These are phyloP conservation scores for Wickerhamiella allomyrinae DNA, from an alignment of 805 yeast species.

Conservation along the genomic window DNA sequence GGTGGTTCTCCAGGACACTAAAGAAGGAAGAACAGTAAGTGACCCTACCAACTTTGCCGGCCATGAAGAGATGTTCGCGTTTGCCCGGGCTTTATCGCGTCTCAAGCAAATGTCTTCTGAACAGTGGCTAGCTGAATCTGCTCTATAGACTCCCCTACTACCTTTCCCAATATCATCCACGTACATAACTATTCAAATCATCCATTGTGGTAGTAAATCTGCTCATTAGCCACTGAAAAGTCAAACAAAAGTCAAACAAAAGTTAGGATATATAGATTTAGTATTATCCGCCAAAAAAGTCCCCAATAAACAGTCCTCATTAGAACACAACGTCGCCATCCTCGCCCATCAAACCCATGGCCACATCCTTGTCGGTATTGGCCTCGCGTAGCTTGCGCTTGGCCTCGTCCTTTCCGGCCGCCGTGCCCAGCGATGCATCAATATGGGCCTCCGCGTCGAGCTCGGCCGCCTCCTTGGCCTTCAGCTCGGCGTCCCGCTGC, in stretches of 20 bases:
- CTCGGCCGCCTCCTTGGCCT: constrained; percentile 9
- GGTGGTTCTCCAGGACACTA: constrained; percentile 31
- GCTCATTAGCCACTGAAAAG: too few species aligned
- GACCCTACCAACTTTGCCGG: constrained; percentile 42
- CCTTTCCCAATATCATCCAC: too few species aligned
- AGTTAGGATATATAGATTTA: too few species aligned
- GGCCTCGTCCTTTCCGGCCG: constrained; percentile 1
- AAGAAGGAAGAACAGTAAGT: constrained; percentile 36
- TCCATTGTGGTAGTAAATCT: too few species aligned
- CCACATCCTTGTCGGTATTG: not conserved
- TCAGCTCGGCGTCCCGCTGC: constrained; percentile 41
- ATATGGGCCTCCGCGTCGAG: constrained; percentile 8
- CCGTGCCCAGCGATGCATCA: not conserved
- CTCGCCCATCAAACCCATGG: constrained; percentile 5
- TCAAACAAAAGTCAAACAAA: too few species aligned
- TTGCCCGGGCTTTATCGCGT: constrained; percentile 86
- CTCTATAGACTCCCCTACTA: too few species aligned
- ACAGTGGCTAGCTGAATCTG: constrained; percentile 71
- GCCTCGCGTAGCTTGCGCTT: not conserved
- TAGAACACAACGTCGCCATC: constrained; percentile 17
- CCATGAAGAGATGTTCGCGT: constrained; percentile 93
- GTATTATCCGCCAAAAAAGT: too few species aligned
- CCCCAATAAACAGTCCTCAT: too few species aligned
- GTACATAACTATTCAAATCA: too few species aligned
- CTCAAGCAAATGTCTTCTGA: constrained; percentile 86